Conservation (phyloP, 176 grass and related monocot genomes). For the Tuctoria greenei region DNA sequence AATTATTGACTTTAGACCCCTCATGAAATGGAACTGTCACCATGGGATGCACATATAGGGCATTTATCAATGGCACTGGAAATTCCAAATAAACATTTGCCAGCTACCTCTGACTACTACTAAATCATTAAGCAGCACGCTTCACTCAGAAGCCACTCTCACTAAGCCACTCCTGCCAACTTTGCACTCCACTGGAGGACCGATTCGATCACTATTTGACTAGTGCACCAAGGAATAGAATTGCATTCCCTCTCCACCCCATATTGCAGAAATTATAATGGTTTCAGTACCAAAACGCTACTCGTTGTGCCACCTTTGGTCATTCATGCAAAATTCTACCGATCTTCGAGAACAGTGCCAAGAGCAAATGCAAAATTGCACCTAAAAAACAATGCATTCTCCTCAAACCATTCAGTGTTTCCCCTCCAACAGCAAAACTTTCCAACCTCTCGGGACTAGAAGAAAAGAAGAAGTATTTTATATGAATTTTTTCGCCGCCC, state of each 20-base stretch:
- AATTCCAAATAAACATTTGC: constrained; percentile 38
- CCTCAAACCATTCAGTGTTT: constrained; percentile 15
- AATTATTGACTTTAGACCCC: constrained; percentile 34
- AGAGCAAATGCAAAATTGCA: neutral
- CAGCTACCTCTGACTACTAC: constrained; percentile 14
- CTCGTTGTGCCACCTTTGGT: neutral
- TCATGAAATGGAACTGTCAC: constrained; percentile 49
- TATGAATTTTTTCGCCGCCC: constrained; percentile 3
- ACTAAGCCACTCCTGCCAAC: constrained; percentile 25
- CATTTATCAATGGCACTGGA: constrained; percentile 38
- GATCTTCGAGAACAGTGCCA: neutral
- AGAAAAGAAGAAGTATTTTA: constrained; percentile 15
- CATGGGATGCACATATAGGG: constrained; percentile 22
- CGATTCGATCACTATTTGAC: constrained; percentile 34
- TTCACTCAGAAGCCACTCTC: constrained; percentile 46
- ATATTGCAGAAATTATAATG: constrained; percentile 16
- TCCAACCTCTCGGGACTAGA: constrained; percentile 25
- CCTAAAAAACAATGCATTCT: neutral
- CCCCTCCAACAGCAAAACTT: constrained; percentile 2
- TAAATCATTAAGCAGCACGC: constrained; percentile 35
- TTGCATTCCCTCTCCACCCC: constrained; percentile 34
- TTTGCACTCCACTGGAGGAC: constrained; percentile 36
- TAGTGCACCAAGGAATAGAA: constrained; percentile 44
- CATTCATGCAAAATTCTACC: constrained; percentile 18
- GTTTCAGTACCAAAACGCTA: constrained; percentile 13